Evolutionary conservation across 1,284 basidiomycete species (phyloP), one percentile per base, ranked within the genome.

Genomic region (Sporisorium exsertum): DNA sequence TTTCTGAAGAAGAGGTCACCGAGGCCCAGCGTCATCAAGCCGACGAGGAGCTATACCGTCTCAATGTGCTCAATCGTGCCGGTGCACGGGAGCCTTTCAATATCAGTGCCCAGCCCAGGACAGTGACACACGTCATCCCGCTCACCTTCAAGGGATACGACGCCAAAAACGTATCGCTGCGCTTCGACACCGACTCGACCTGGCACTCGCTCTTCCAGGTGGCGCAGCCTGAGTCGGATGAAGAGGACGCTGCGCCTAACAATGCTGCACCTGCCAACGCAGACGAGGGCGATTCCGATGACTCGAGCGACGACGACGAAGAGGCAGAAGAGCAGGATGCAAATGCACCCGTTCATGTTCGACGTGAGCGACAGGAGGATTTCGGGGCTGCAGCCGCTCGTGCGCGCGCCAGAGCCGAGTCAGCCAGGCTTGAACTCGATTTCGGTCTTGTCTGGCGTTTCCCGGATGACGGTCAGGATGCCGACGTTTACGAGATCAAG

Each of bases 191-290:
- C 22, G 70, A 71, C 27, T 67, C 62, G 2, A 74, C 72, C 27
- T 83, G 77, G 76, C 80, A 83, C 40, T 79, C 81, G n/a, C 62
- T 83, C 40, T 82, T 81, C 55, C 70, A 72, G 33, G 77, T 72
- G 9, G 18, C 56, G 1, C 58, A 40, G n/a, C 50, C 77, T 12
- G 57, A 64, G 0, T 67, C 61, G 15, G 69, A 63, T 12, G 65
- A 67, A 18, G 64, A 69, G 26, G 54, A 50, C 42, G 58, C 49
- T 26, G 64, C 58, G 16, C 52, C 40, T 1, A 50, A 45, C 42
- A 59, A 63, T 22, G 40, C 37, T 7, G 53, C 50, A 13, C 20
- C 32, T n/a, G 56, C 52, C 18, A 35, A 40, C 24, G 63, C 53
- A 6, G 51, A 47, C 18, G 40, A 65, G 18, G 58, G 58, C 40